Percentiles rank a stretch among this genome's conserved stretches.
phyloP scores from a whole-genome alignment of 164 flowering plant species.

The Malania oleifera region DNA sequence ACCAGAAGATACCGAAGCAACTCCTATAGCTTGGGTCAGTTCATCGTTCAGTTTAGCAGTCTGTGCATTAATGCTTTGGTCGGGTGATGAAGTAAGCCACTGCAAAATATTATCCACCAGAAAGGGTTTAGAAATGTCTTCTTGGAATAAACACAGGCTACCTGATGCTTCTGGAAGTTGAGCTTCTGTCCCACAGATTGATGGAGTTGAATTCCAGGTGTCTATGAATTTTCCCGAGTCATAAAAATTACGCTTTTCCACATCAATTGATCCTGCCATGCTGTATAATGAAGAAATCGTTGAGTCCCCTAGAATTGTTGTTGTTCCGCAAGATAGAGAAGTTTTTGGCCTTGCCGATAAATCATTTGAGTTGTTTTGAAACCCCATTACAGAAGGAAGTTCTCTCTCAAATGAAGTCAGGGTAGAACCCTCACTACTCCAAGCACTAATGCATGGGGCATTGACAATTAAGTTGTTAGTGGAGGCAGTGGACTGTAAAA shows the following conservation, averaged over 20 bases:
- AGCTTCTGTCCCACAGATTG: constrained; percentile 13
- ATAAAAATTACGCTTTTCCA: constrained; percentile 6
- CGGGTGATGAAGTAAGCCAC: constrained; percentile 31
- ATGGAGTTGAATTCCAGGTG: constrained; percentile 13
- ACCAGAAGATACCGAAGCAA: constrained; percentile 21
- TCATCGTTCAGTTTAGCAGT: constrained; percentile 14
- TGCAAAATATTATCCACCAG: constrained; percentile 29
- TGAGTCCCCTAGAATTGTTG: constrained; percentile 17
- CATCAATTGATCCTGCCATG: constrained; percentile 9
- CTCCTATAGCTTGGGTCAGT: constrained; percentile 23
- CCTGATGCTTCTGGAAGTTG: constrained; percentile 18
- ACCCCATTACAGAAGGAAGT: constrained; percentile 24
- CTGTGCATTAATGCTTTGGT: constrained; percentile 17
- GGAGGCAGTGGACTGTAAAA: constrained; percentile 16
- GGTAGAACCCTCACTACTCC: constrained; percentile 31
- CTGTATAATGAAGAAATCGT: constrained; percentile 11
- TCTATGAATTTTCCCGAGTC: constrained; percentile 13
- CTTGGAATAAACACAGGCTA: constrained; percentile 15
- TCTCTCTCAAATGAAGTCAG: constrained; percentile 34
- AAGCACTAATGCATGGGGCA: constrained; percentile 28
- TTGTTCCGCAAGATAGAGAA: constrained; percentile 12
- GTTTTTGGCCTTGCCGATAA: constrained; percentile 16
- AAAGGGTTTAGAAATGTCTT: constrained; percentile 19
- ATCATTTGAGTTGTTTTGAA: constrained; percentile 16
- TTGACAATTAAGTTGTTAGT: constrained; percentile 6